These are phyloP conservation scores for Lycium barbarum DNA, from an alignment of 257 asterid genomes.

Conservation along the genomic window DNA sequence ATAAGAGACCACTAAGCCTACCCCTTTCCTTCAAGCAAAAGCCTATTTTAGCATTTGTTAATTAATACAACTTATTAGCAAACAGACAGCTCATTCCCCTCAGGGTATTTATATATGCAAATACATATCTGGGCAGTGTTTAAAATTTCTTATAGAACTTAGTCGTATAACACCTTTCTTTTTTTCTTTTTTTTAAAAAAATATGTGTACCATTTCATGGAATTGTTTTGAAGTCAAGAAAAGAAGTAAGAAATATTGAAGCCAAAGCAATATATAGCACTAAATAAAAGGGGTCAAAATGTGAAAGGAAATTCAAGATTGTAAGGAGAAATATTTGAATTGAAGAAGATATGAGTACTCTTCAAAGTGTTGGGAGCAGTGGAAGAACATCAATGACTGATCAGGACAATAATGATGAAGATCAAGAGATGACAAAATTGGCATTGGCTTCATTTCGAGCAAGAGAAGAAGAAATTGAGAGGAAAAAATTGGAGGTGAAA, in stretches of 20 bases:
- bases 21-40: constrained; percentile 38
- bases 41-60: neutral
- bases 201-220: constrained; percentile 30
- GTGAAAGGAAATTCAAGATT: neutral
- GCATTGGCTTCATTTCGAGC: constrained; percentile 68
- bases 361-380: constrained; percentile 60
- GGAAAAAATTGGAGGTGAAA: constrained; percentile 72
- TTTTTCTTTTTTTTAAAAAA: too few relatives aligned
- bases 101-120: neutral
- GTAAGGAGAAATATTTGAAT: neutral
- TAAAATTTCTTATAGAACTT: neutral
- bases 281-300: constrained; percentile 33
- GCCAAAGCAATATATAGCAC: constrained; percentile 56
- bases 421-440: constrained; percentile 63
- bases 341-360: constrained; percentile 41
- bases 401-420: constrained; percentile 39
- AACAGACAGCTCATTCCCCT: neutral
- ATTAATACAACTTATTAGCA: neutral
- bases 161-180: neutral
- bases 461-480: constrained; percentile 81
- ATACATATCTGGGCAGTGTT: neutral
- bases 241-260: constrained; percentile 51
- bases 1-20: neutral
- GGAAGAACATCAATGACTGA: constrained; percentile 58
- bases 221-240: constrained; percentile 61